Percentiles rank a stretch among this genome's conserved stretches.
Conservation (phyloP, 1,139 yeast genomes). For the Citeromyces siamensis region DNA sequence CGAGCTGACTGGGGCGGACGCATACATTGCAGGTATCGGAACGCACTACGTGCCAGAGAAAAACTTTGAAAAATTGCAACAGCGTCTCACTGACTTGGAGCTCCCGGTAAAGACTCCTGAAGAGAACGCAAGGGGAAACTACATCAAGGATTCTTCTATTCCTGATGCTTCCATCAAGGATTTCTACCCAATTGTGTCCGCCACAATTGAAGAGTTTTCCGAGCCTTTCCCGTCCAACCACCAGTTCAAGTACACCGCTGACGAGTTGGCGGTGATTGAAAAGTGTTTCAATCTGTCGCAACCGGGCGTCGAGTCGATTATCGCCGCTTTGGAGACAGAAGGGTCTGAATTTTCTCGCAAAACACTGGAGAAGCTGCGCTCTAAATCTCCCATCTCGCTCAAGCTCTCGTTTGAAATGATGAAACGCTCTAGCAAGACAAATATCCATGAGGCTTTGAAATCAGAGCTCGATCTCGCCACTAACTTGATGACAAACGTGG, state of each 20-base stretch:
- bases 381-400: conserved; percentile 69
- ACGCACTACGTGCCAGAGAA: conserved; percentile 77
- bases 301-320: conserved; percentile 46
- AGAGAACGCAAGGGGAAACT: background rate
- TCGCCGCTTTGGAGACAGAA: conserved; percentile 39
- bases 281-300: conserved; percentile 43
- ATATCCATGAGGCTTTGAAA: conserved; percentile 55
- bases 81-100: conserved; percentile 49
- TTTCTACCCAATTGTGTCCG: conserved; percentile 50
- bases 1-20: conserved; percentile 64
- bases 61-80: conserved; percentile 46
- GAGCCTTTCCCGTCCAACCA: conserved; percentile 56
- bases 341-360: conserved; percentile 57
- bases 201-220: conserved; percentile 67
- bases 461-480: conserved; percentile 73
- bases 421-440: conserved; percentile 44
- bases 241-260: conserved; percentile 43
- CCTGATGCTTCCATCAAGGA: conserved; percentile 15
- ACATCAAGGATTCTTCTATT: background rate
- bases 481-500: conserved; percentile 53
- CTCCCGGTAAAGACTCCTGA: conserved; percentile 13
- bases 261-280: conserved; percentile 53
- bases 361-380: conserved; percentile 39
- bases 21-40: conserved; percentile 73
- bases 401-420: conserved; percentile 63